Percentiles rank a stretch among this genome's conserved stretches.
These are phyloP conservation scores for Bipolaris gigantea DNA, from an alignment of 2,329 filamentous ascomycete species.

Conservation along the genomic window DNA sequence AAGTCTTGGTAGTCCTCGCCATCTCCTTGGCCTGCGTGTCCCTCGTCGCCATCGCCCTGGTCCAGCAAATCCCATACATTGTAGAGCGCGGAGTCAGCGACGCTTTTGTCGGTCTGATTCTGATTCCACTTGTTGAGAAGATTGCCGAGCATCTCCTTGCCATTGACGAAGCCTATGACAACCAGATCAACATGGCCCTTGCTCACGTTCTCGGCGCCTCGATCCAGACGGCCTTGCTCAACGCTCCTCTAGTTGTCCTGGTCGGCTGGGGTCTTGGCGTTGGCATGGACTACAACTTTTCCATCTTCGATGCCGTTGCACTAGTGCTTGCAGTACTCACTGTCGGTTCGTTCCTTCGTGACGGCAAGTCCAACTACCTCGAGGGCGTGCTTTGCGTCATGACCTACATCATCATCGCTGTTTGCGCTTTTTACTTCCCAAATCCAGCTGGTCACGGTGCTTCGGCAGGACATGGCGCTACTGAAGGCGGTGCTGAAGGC, in stretches of 20 bases:
- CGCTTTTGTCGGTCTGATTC: constrained; percentile 69
- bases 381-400: constrained; percentile 81
- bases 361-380: constrained; percentile 88
- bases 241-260: constrained; percentile 79
- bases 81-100: constrained; percentile 55
- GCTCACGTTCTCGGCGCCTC: constrained; percentile 85
- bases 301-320: constrained; percentile 81
- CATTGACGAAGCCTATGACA: constrained; percentile 81
- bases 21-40: constrained; percentile 70
- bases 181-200: constrained; percentile 81
- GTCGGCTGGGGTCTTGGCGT: constrained; percentile 74
- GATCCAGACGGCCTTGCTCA: constrained; percentile 87
- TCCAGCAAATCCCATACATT: constrained; percentile 69
- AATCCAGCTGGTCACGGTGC: constrained; percentile 45
- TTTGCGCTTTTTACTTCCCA: constrained; percentile 65
- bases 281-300: constrained; percentile 78
- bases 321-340: constrained; percentile 83
- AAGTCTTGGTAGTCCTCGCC: constrained; percentile 67
- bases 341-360: constrained; percentile 82
- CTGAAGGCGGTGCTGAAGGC: constrained; percentile 4
- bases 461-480: not conserved
- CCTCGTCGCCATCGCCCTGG: constrained; percentile 72
- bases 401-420: constrained; percentile 65
- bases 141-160: constrained; percentile 80
- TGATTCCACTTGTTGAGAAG: constrained; percentile 82